phyloP scores from a whole-genome alignment of 805 yeast species.

The Pichia exigua region DNA sequence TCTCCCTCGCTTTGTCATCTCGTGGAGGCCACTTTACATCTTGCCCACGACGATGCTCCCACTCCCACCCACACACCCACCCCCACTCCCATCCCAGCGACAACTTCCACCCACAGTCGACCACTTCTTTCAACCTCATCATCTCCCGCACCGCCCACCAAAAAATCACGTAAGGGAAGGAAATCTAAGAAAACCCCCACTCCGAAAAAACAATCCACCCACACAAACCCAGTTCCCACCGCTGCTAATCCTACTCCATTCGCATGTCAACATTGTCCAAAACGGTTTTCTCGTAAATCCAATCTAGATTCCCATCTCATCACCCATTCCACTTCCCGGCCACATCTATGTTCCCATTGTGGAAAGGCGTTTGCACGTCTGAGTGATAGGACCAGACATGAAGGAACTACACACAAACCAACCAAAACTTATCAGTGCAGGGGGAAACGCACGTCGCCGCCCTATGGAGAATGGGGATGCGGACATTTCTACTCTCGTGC shows the following conservation, averaged over 20 bases:
- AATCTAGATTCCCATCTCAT: slow-evolving; percentile 9
- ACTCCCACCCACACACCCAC: too few relatives aligned
- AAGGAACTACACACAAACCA: slow-evolving; percentile 5
- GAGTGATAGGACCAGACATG: slow-evolving; percentile 7
- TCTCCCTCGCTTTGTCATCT: neutral
- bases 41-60: neutral
- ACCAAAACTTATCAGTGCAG: slow-evolving; percentile 7
- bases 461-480: slow-evolving; percentile 9
- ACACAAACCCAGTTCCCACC: neutral
- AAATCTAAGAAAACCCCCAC: neutral
- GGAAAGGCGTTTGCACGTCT: slow-evolving; percentile 9
- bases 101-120: neutral
- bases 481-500: slow-evolving; percentile 9
- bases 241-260: neutral
- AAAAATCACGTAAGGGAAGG: neutral
- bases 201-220: neutral
- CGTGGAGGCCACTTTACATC: neutral
- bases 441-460: neutral
- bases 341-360: slow-evolving; percentile 5
- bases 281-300: slow-evolving; percentile 7
- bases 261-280: slow-evolving; percentile 2
- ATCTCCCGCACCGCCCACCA: neutral
- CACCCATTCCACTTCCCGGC: slow-evolving; percentile 4
- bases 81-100: too few relatives aligned
- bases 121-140: neutral